A percentile compares a stretch with the other conserved stretches of the same genome.
These are phyloP conservation scores for Rhododendron mucronatum DNA, from an alignment of 148 eudicot genomes.

Conservation along the genomic window DNA sequence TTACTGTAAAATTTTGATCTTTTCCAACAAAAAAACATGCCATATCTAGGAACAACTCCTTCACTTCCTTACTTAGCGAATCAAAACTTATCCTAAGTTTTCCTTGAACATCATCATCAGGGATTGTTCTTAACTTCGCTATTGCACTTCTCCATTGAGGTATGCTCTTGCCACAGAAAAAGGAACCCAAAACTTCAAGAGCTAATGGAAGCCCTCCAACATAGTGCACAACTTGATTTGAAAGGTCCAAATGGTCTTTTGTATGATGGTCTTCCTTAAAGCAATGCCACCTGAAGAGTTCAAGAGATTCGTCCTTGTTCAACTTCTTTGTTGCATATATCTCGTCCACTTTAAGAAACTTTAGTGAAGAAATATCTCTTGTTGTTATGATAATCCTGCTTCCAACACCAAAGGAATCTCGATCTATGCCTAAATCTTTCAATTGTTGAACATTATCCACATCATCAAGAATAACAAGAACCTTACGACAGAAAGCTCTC, in stretches of 20 bases:
- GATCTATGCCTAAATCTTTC: neutral
- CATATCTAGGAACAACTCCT: neutral
- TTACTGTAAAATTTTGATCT: no score
- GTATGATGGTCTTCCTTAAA: neutral
- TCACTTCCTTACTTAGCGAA: neutral
- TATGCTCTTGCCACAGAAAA: neutral
- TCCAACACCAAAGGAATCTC: neutral
- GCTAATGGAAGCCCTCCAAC: neutral
- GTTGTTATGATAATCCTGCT: constrained; percentile 7
- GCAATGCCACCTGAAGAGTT: neutral
- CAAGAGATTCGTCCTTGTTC: neutral
- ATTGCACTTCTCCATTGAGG: neutral
- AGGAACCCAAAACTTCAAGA: constrained; percentile 4
- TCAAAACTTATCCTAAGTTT: neutral
- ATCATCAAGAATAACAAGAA: constrained; percentile 9
- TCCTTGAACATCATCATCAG: neutral
- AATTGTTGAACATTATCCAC: neutral
- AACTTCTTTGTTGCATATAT: neutral
- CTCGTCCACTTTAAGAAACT: neutral
- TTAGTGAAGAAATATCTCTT: neutral
- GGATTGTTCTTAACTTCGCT: neutral
- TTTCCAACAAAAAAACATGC: neutral
- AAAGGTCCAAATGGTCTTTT: neutral
- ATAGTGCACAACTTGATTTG: neutral
- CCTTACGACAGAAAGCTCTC: neutral